Conservation (phyloP, 129 eudicot species). For the Flaveria trinervia region DNA sequence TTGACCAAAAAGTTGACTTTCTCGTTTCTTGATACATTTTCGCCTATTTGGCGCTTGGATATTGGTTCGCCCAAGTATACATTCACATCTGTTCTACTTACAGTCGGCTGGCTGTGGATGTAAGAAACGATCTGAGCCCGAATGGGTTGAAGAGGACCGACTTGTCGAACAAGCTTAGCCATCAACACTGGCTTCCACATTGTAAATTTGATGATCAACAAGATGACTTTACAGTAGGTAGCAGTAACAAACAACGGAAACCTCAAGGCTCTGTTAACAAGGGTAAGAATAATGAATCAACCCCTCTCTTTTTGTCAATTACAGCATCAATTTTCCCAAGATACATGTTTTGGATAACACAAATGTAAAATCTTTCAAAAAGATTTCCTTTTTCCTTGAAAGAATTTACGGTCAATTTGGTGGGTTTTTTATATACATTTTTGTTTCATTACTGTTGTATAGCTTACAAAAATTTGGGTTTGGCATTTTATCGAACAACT, state of each 20-base stretch:
- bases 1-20: slow-evolving; percentile 49
- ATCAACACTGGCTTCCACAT: slow-evolving; percentile 41
- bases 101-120: slow-evolving; percentile 28
- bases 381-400: background rate
- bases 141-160: slow-evolving; percentile 23
- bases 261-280: slow-evolving; percentile 27
- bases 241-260: background rate
- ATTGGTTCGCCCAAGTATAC: slow-evolving; percentile 8
- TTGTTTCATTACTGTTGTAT: background rate
- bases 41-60: slow-evolving; percentile 44
- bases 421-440: background rate
- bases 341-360: too few relatives aligned
- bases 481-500: slow-evolving; percentile 38
- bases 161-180: slow-evolving; percentile 32
- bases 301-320: too few relatives aligned
- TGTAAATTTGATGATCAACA: background rate
- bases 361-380: too few relatives aligned
- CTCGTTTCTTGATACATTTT: slow-evolving; percentile 50
- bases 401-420: background rate
- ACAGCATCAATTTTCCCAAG: too few relatives aligned
- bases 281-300: background rate
- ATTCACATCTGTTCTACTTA: background rate
- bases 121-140: slow-evolving; percentile 20
- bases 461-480: background rate
- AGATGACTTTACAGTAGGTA: background rate